Conservation (phyloP, 2,329 filamentous ascomycete species). For the Hypoxylon sp. region DNA sequence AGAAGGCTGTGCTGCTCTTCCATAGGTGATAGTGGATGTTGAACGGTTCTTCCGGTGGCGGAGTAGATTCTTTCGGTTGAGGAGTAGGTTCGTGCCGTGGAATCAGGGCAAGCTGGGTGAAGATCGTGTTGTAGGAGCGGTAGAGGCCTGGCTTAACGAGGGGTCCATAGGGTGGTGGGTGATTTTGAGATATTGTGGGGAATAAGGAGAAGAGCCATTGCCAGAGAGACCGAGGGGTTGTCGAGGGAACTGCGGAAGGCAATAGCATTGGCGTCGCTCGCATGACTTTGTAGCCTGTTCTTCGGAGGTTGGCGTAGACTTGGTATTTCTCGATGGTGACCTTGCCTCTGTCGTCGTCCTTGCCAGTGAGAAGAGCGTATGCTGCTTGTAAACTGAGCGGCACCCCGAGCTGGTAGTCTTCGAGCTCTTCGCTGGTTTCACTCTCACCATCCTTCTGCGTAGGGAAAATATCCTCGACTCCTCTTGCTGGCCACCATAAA, state of each 20-base stretch:
- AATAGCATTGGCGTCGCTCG: constrained; percentile 69
- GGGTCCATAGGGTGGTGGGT: constrained; percentile 65
- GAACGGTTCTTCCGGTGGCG: constrained; percentile 68
- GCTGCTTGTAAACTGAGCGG: constrained; percentile 93
- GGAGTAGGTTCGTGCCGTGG: constrained; percentile 74
- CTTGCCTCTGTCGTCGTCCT: constrained; percentile 73
- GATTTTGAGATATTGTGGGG: constrained; percentile 42
- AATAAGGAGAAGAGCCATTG: constrained; percentile 69
- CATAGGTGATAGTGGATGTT: constrained; percentile 85
- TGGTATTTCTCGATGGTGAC: constrained; percentile 83
- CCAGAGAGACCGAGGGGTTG: constrained; percentile 58
- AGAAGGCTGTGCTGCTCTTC: constrained; percentile 79
- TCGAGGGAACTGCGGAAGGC: constrained; percentile 35
- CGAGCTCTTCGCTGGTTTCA: constrained; percentile 40
- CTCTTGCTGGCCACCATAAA: constrained; percentile 81
- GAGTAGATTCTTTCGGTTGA: constrained; percentile 44
- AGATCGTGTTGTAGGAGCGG: constrained; percentile 79
- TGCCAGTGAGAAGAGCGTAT: constrained; percentile 86
- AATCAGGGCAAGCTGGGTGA: constrained; percentile 81
- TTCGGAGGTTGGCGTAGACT: constrained; percentile 88
- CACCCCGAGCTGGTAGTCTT: constrained; percentile 74
- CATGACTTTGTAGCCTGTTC: constrained; percentile 84
- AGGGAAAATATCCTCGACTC: constrained; percentile 66
- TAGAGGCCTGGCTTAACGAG: constrained; percentile 75
- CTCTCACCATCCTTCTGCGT: constrained; percentile 53